These are phyloP conservation scores for Bipolaris bicolor DNA, from an alignment of 2,329 filamentous ascomycete species.

Conservation along the genomic window DNA sequence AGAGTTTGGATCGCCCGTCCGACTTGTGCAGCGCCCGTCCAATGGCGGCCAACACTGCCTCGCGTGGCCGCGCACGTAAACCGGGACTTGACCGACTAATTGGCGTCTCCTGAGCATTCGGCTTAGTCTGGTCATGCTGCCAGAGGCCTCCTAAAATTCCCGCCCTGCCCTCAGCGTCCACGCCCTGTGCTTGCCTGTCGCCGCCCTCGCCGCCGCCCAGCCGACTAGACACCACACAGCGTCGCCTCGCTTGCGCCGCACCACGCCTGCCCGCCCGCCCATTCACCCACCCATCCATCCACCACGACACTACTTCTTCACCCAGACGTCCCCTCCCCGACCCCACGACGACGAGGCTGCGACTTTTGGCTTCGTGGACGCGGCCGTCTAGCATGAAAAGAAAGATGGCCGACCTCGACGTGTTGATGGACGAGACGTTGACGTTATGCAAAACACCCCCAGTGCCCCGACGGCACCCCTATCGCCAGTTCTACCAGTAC, in stretches of 20 bases:
- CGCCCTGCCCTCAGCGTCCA: constrained; percentile 16
- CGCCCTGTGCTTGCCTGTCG: too few relatives aligned
- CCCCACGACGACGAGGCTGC: constrained; percentile 9
- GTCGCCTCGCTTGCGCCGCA: constrained; percentile 18
- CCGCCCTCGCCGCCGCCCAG: constrained; percentile 16
- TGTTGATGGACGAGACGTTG: constrained; percentile 20
- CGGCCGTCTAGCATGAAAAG: constrained; percentile 17
- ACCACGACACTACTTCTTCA: constrained; percentile 1
- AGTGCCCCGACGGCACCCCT: constrained; percentile 22
- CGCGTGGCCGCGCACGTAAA: constrained; percentile 25
- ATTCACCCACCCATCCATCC: neutral
- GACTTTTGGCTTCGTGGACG: neutral
- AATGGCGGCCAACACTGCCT: constrained; percentile 26
- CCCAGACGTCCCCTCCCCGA: neutral
- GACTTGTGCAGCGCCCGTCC: constrained; percentile 20
- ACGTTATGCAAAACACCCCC: constrained; percentile 27
- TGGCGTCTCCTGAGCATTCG: constrained; percentile 6
- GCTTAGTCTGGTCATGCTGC: constrained; percentile 26
- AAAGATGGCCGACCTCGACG: constrained; percentile 17
- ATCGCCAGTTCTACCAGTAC: constrained; percentile 22
- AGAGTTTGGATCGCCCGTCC: constrained; percentile 19
- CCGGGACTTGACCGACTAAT: constrained; percentile 24
- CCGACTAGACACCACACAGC: constrained; percentile 12
- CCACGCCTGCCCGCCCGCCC: neutral
- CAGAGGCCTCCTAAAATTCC: constrained; percentile 26